Conservation (phyloP, 2,329 filamentous ascomycete genomes). For the Alternaria hordeiaustralica region DNA sequence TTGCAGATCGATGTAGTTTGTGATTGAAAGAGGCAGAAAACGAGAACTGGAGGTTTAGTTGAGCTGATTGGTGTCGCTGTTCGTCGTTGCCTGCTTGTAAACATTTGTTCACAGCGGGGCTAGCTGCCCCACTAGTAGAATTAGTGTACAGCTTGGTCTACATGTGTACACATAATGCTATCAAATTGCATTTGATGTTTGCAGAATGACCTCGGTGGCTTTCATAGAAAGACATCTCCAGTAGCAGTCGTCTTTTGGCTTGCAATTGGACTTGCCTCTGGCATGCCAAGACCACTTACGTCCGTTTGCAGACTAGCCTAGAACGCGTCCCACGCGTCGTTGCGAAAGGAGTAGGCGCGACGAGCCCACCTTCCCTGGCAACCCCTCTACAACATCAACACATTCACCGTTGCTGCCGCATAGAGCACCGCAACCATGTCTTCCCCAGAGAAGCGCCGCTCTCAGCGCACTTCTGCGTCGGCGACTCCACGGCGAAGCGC, state of each 20-base stretch:
- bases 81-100: constrained; percentile 19
- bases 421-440: constrained; percentile 58
- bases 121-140: constrained; percentile 8
- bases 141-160: constrained; percentile 2
- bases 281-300: constrained; percentile 16
- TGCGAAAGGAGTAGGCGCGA: constrained; percentile 22
- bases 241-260: background rate
- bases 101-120: constrained; percentile 26
- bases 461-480: constrained; percentile 61
- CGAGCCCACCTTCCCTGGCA: constrained; percentile 21
- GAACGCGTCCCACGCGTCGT: constrained; percentile 33
- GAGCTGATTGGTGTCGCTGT: background rate
- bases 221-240: background rate
- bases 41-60: background rate
- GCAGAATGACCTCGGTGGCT: background rate
- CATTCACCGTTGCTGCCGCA: constrained; percentile 6
- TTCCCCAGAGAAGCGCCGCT: constrained; percentile 64
- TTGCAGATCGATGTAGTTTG: background rate
- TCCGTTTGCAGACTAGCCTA: constrained; percentile 20
- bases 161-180: background rate
- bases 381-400: constrained; percentile 15
- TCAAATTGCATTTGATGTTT: background rate
- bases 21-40: background rate
- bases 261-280: background rate
- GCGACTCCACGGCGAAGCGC: constrained; percentile 62